A percentile compares a stretch with the other conserved stretches of the same genome.
Conservation (phyloP, 2,329 filamentous ascomycete species). For the Aspergillus piperis region DNA sequence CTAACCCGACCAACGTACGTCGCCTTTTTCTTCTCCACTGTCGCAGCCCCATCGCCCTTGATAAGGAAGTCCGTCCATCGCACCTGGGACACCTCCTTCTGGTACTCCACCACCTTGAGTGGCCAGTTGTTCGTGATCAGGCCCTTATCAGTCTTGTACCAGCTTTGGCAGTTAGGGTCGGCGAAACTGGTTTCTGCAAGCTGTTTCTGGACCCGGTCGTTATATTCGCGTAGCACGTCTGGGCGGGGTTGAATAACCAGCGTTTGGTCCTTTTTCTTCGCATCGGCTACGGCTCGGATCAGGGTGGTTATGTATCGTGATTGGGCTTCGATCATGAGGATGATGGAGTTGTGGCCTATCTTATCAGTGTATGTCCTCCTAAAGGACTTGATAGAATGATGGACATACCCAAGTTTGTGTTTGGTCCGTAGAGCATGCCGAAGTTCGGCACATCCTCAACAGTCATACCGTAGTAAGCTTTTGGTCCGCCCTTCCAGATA, state of each 20-base stretch:
- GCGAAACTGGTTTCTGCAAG: constrained; percentile 53
- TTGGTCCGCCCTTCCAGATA: constrained; percentile 57
- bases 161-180: constrained; percentile 55
- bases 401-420: constrained; percentile 50
- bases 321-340: constrained; percentile 64
- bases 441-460: constrained; percentile 58
- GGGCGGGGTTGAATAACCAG: constrained; percentile 51
- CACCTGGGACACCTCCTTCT: constrained; percentile 41
- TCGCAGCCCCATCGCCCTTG: constrained; percentile 27
- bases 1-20: constrained; percentile 34
- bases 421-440: constrained; percentile 60
- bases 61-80: constrained; percentile 35
- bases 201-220: constrained; percentile 48
- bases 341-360: constrained; percentile 57
- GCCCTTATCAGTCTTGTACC: constrained; percentile 59
- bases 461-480: constrained; percentile 54
- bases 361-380: neutral
- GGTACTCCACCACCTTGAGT: constrained; percentile 58
- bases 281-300: constrained; percentile 52
- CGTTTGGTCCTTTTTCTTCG: constrained; percentile 41
- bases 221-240: constrained; percentile 45
- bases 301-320: constrained; percentile 56
- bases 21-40: constrained; percentile 26
- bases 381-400: too few species aligned
- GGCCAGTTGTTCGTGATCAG: constrained; percentile 61